Evolutionary conservation across 225 moss, liverwort and hornwort genomes (phyloP).

Genomic region (Rhytidiadelphus loreus): DNA sequence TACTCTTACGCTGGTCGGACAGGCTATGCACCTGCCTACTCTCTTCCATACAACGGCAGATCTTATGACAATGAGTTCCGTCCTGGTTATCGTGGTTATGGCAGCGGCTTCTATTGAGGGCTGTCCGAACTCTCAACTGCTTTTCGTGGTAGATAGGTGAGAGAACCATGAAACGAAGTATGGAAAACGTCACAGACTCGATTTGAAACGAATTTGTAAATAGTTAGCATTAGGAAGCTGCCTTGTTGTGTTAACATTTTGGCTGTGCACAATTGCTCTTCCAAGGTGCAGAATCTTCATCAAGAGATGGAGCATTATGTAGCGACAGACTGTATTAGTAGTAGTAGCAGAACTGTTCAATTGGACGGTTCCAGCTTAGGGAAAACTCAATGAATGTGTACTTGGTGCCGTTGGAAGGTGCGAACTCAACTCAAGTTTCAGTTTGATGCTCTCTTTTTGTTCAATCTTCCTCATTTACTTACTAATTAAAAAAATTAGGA

Average conservation of each 20-base stretch:
- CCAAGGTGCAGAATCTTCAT: background rate
- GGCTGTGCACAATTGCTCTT: background rate
- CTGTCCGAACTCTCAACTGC: background rate
- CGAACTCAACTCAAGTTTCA: background rate
- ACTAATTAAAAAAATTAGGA: background rate
- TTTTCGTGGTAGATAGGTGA: background rate
- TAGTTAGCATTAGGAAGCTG: background rate
- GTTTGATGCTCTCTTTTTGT: background rate
- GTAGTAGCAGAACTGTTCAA: background rate
- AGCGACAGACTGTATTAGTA: background rate
- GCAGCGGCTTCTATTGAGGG: constrained; percentile 11
- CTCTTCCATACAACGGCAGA: constrained; percentile 17
- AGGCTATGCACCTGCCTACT: constrained; percentile 1
- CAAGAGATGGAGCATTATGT: background rate
- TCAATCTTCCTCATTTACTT: background rate
- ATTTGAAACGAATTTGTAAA: background rate
- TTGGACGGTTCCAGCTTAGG: background rate
- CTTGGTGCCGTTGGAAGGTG: background rate
- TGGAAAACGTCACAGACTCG: background rate
- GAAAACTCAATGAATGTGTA: background rate
- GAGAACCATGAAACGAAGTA: background rate
- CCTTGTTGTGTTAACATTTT: background rate
- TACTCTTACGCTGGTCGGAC: constrained; percentile 15
- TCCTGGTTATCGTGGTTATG: background rate
- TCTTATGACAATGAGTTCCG: constrained; percentile 36